Percentiles rank a stretch among this genome's conserved stretches.
Evolutionary conservation across 1,139 yeast genomes (phyloP).

Genomic region (Magnusiomyces magnusii): DNA sequence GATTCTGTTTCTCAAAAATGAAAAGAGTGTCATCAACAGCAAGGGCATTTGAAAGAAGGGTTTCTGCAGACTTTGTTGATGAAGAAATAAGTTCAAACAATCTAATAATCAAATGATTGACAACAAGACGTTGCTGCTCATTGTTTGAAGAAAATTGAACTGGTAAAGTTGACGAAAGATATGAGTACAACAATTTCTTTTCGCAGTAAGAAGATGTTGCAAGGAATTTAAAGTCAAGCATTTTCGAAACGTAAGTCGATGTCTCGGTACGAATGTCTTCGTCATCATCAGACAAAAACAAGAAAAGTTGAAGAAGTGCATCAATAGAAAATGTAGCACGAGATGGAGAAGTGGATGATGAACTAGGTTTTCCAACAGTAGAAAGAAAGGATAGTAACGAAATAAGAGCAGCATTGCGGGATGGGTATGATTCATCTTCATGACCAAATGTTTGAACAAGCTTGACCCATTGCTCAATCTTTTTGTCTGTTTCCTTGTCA

Average conservation of each 20-base stretch:
- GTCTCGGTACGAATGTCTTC: slow-evolving; percentile 30
- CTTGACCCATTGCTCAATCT: slow-evolving; percentile 30
- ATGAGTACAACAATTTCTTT: slow-evolving; percentile 17
- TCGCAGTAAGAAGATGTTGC: slow-evolving; percentile 33
- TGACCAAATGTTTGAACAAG: slow-evolving; percentile 31
- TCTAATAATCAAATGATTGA: neutral
- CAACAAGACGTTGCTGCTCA: neutral
- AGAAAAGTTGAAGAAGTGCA: slow-evolving; percentile 32
- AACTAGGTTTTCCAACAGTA: slow-evolving; percentile 11
- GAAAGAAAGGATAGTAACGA: slow-evolving; percentile 37
- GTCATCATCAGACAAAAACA: slow-evolving; percentile 55
- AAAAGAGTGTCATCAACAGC: slow-evolving; percentile 35
- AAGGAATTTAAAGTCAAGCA: slow-evolving; percentile 21
- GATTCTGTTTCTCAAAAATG: slow-evolving; percentile 45
- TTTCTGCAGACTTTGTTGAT: slow-evolving; percentile 5
- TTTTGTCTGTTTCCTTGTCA: slow-evolving; percentile 16
- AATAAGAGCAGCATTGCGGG: slow-evolving; percentile 43
- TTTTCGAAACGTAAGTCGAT: slow-evolving; percentile 18
- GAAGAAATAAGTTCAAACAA: slow-evolving; percentile 8
- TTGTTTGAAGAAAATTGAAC: slow-evolving; percentile 1
- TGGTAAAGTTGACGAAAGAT: slow-evolving; percentile 2
- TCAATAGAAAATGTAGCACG: slow-evolving; percentile 5
- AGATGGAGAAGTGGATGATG: neutral
- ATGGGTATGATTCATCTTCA: slow-evolving; percentile 41
- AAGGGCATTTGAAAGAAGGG: slow-evolving; percentile 20